phyloP scores from a whole-genome alignment of 2,329 filamentous ascomycete genomes.

The Hawksworthiomyces lignivorus region DNA sequence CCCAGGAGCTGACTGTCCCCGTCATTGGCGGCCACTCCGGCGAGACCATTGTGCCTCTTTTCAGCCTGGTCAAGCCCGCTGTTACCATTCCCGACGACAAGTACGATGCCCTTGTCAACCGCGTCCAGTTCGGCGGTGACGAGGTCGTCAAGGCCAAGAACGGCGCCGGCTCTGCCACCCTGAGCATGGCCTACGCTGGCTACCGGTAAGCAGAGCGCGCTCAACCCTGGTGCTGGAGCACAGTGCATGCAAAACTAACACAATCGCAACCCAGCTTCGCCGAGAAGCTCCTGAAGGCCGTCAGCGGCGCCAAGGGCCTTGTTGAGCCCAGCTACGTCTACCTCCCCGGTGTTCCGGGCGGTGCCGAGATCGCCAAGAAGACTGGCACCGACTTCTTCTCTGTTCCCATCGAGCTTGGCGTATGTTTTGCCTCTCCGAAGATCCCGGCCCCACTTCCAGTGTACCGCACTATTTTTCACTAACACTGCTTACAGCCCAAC shows the following conservation, averaged over 20 bases:
- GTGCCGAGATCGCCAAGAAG: conserved; percentile 75
- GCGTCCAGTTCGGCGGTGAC: conserved; percentile 96
- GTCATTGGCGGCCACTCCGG: conserved; percentile 97
- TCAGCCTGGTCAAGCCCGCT: conserved; percentile 79
- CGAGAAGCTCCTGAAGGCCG: conserved; percentile 84
- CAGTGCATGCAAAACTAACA: no score
- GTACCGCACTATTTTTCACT: conserved; percentile 17
- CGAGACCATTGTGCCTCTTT: conserved; percentile 94
- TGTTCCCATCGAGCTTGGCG: conserved; percentile 88
- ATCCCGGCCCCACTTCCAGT: no score
- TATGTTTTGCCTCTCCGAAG: conserved; percentile 46
- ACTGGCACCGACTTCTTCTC: conserved; percentile 92
- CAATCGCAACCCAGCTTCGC: conserved; percentile 80
- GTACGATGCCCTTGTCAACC: conserved; percentile 83
- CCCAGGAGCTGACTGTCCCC: conserved; percentile 75
- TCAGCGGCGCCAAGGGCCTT: conserved; percentile 83
- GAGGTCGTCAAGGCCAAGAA: conserved; percentile 85
- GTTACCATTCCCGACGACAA: conserved; percentile 82
- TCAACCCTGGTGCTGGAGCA: no score
- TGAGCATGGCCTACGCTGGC: conserved; percentile 86
- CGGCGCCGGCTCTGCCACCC: conserved; percentile 72
- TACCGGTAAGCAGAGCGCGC: conserved; percentile 79
- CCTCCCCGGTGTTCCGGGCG: conserved; percentile 80
- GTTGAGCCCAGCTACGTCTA: conserved; percentile 95
- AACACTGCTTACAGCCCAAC: conserved; percentile 50